Base-by-base conservation (phyloP, 2,329 filamentous ascomycete species). In the Dothideomycetes sp. region DNA sequence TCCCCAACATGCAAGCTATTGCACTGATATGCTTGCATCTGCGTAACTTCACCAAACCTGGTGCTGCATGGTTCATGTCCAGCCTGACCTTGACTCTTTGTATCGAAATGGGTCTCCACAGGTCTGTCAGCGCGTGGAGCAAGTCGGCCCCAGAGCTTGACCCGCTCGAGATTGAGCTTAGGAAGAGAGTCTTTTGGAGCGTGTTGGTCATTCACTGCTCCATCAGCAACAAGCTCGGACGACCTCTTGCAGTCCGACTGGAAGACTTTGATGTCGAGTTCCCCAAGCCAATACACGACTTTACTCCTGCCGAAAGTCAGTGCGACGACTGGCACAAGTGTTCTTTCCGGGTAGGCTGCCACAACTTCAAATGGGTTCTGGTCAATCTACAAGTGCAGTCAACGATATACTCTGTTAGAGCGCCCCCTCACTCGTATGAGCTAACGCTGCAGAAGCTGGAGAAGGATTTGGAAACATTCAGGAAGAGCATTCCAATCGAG, bases 221-320 rank as follows among this genome's bases (percentile, higher is more conserved):
- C n/a, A 64, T 89, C 8, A 77, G 77, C 49, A 83, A 83, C 15
- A 84, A 83, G 42, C 73, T 88, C 27, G 85, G 85, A 14, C 71
- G 79, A 12, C 85, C 85, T 1, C 83, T 91, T 72, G 75, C 79
- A 2, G 72, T 91, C 35, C 73, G 76, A 9, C 64, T 79, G 3
- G 77, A 84, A 37, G 84, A 91, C 47, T 81, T 87, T 49, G 85
- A 93, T 51, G 75, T 84, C 27, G 84, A 86, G 45, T 74, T 86
- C 35, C 85, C 84, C 1, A 72, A 83, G 42, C 64, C 77, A 4
- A 70, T 88, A 22, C 69, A 79, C 18, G 86, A 93, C 54, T 79
- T 83, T 48, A 66, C 79, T 19, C 69, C 86, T 0, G 74, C 72
- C 0, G 77, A 84, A 29, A 47, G 49, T 3, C 48, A 43, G 4